Evolutionary conservation across 306 rosid species (phyloP).

Genomic region (Vigna reflexopilosa): DNA sequence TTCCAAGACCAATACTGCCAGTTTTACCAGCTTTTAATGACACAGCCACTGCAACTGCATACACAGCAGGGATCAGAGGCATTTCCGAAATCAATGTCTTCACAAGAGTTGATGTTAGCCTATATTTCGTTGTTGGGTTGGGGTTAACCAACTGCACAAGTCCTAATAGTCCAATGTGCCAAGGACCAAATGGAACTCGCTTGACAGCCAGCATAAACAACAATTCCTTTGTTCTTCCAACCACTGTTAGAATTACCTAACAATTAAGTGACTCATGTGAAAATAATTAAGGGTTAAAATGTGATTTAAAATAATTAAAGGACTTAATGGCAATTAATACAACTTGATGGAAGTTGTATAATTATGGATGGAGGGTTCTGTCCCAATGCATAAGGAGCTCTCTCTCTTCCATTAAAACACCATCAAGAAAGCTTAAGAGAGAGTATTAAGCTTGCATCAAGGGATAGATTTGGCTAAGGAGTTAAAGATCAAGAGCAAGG

Average conservation of each 20-base stretch:
- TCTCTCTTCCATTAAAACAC: too few relatives aligned
- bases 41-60: conserved; percentile 73
- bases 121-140: conserved; percentile 71
- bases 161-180: conserved; percentile 89
- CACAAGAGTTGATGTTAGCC: conserved; percentile 53
- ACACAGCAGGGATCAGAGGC: conserved; percentile 62
- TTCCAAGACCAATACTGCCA: conserved; percentile 59
- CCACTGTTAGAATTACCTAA: neutral
- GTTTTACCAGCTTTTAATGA: conserved; percentile 71
- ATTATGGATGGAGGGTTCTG: too few relatives aligned
- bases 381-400: too few relatives aligned
- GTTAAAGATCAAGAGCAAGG: too few relatives aligned
- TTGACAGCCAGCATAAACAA: conserved; percentile 89
- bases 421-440: too few relatives aligned
- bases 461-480: too few relatives aligned
- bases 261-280: too few relatives aligned
- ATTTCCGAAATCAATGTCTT: conserved; percentile 58
- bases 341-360: too few relatives aligned
- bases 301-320: too few relatives aligned
- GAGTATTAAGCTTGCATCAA: too few relatives aligned
- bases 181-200: conserved; percentile 99
- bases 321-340: too few relatives aligned
- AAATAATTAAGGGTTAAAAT: too few relatives aligned
- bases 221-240: conserved; percentile 78
- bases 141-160: conserved; percentile 85